Evolutionary conservation across 495 filamentous ascomycete genomes (phyloP).

Genomic region (Pseudevernia furfuracea): DNA sequence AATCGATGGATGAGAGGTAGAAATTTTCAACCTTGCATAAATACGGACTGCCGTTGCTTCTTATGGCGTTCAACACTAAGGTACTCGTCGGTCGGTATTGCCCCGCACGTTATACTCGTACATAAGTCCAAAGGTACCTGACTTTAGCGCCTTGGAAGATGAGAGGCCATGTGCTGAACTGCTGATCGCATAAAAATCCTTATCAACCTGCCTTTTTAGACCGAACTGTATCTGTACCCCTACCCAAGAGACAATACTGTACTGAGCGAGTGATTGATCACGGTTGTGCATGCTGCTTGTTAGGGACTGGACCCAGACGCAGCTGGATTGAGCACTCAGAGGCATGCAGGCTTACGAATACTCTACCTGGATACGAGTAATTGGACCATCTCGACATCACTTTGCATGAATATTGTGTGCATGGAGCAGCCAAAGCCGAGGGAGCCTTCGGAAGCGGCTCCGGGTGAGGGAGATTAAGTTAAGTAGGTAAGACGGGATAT

Average conservation of each 20-base stretch:
- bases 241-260: too few relatives aligned
- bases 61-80: neutral
- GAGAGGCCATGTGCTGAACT: slow-evolving; percentile 1
- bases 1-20: neutral
- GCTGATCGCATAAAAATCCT: neutral
- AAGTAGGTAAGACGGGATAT: neutral
- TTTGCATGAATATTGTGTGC: neutral
- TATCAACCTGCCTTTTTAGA: neutral
- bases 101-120: slow-evolving; percentile 1
- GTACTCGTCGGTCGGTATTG: neutral
- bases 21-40: neutral
- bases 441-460: neutral
- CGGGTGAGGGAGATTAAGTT: neutral
- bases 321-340: neutral
- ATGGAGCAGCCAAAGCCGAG: neutral
- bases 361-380: too few relatives aligned
- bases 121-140: neutral
- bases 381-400: neutral
- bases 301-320: neutral
- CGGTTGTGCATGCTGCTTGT: neutral
- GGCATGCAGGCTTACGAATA: neutral
- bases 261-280: neutral
- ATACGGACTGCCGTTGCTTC: neutral
- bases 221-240: neutral
- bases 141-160: neutral